These are phyloP conservation scores for Ascosphaera acerosa DNA, from an alignment of 2,329 filamentous ascomycete genomes.

Conservation along the genomic window DNA sequence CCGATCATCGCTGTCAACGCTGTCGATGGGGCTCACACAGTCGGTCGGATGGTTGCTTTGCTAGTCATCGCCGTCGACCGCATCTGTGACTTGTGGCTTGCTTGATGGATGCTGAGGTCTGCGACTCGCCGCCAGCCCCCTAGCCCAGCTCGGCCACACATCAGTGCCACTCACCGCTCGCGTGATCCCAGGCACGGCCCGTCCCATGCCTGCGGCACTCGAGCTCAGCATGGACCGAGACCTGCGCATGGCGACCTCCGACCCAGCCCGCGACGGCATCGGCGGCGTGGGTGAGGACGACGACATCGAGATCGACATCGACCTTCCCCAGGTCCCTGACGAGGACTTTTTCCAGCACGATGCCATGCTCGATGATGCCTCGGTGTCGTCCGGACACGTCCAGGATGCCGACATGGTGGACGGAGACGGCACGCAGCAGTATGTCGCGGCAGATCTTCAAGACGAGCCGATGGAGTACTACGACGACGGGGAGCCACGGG, in stretches of 20 bases:
- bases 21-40: too few species aligned
- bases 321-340: slow-evolving; percentile 18
- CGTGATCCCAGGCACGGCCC: too few species aligned
- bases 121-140: too few species aligned
- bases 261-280: slow-evolving; percentile 18
- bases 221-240: not conserved
- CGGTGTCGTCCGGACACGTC: slow-evolving; percentile 15
- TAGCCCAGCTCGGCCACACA: too few species aligned
- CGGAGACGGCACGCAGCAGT: slow-evolving; percentile 12
- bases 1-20: too few species aligned
- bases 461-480: slow-evolving; percentile 11
- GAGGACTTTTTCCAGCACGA: slow-evolving; percentile 25
- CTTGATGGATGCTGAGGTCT: too few species aligned
- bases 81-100: too few species aligned
- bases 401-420: slow-evolving; percentile 24
- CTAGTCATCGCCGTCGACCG: too few species aligned
- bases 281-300: slow-evolving; percentile 16
- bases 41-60: too few species aligned
- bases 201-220: too few species aligned
- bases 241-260: not conserved
- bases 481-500: slow-evolving; percentile 19
- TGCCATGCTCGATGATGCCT: slow-evolving; percentile 29
- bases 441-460: slow-evolving; percentile 6
- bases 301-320: slow-evolving; percentile 35
- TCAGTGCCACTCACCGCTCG: too few species aligned